Conservation (phyloP, 306 rosid genomes). For the Cicer pinnatifidum region DNA sequence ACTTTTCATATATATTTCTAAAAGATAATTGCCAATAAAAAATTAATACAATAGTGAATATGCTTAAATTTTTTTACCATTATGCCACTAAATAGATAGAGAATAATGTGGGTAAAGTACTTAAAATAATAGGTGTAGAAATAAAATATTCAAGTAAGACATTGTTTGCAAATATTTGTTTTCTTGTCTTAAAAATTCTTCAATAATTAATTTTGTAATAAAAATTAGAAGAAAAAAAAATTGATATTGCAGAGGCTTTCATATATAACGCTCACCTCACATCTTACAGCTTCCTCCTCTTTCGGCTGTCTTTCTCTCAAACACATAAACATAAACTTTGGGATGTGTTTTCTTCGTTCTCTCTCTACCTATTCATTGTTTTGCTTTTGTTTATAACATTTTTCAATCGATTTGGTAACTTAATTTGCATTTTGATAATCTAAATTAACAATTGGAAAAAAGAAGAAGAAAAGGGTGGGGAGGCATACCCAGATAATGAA, state of each 20-base stretch:
- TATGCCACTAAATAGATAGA: background rate
- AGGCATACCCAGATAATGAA: slow-evolving; percentile 74
- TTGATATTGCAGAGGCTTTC: slow-evolving; percentile 55
- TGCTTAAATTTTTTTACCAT: no score
- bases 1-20: no score
- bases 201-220: background rate
- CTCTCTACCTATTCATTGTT: slow-evolving; percentile 47
- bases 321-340: slow-evolving; percentile 50
- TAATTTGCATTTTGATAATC: slow-evolving; percentile 82
- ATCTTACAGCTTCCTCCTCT: slow-evolving; percentile 59
- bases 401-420: slow-evolving; percentile 67
- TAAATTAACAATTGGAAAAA: slow-evolving; percentile 67
- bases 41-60: no score
- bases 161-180: background rate
- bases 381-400: slow-evolving; percentile 44
- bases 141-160: background rate
- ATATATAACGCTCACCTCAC: slow-evolving; percentile 71
- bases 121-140: background rate
- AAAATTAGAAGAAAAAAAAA: slow-evolving; percentile 24
- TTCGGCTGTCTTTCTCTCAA: slow-evolving; percentile 54
- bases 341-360: slow-evolving; percentile 51
- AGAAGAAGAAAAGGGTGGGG: slow-evolving; percentile 60
- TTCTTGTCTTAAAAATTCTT: background rate
- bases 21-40: no score
- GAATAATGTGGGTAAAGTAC: background rate